Evolutionary conservation across 257 asterid genomes (phyloP).

Genomic region (Ocimum tenuiflorum): DNA sequence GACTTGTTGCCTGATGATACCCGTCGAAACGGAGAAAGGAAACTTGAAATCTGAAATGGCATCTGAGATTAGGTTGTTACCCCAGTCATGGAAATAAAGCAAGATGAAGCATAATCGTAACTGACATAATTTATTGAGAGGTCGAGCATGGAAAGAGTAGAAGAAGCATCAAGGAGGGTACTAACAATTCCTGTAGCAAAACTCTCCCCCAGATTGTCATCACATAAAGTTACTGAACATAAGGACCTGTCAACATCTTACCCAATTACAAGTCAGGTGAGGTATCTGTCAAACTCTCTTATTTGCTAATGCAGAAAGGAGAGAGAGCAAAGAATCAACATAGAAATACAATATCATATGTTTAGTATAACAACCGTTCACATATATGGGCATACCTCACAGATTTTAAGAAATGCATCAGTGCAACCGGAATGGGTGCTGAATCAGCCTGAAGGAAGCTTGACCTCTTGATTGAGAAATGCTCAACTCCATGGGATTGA

Average conservation of each 20-base stretch:
- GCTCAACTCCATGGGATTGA: slow-evolving; percentile 57
- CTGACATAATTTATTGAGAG: slow-evolving; percentile 89
- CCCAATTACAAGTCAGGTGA: neutral
- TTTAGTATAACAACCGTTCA: neutral
- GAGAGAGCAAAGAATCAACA: neutral
- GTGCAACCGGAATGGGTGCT: slow-evolving; percentile 49
- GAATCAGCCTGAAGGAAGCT: slow-evolving; percentile 53
- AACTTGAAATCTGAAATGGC: slow-evolving; percentile 67
- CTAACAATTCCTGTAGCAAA: slow-evolving; percentile 53
- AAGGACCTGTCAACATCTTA: slow-evolving; percentile 57
- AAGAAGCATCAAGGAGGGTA: slow-evolving; percentile 57
- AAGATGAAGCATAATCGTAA: slow-evolving; percentile 11
- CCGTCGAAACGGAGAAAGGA: slow-evolving; percentile 57
- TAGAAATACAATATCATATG: neutral
- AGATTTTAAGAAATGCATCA: slow-evolving; percentile 54
- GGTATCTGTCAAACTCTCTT: neutral
- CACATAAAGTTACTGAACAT: slow-evolving; percentile 57
- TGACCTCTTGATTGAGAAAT: slow-evolving; percentile 81
- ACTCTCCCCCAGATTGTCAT: slow-evolving; percentile 47
- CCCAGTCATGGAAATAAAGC: neutral
- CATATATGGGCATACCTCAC: slow-evolving; percentile 48
- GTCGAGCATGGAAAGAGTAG: slow-evolving; percentile 53
- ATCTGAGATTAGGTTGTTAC: slow-evolving; percentile 7
- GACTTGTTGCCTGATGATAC: slow-evolving; percentile 44
- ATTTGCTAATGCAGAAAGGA: neutral